Evolutionary conservation across 306 rosid genomes (phyloP).

Genomic region (Prosopis cineraria): DNA sequence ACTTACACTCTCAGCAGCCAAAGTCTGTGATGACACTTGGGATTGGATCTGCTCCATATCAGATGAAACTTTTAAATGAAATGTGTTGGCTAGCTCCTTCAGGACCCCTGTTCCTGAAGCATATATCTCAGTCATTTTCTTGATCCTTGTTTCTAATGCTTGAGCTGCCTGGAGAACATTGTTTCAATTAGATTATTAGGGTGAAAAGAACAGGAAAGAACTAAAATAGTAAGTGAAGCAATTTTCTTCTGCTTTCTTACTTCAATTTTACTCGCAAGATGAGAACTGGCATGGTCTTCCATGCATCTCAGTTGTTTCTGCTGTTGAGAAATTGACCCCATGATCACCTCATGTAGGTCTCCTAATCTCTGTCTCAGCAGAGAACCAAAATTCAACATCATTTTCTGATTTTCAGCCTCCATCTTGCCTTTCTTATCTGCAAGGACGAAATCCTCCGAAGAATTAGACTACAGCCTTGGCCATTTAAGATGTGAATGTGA

Average conservation of each 20-base stretch:
- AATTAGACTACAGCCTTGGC: conserved; percentile 9
- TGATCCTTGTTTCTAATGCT: conserved; percentile 66
- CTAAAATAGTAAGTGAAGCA: conserved; percentile 3
- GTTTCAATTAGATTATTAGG: conserved; percentile 26
- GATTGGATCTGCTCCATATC: conserved; percentile 68
- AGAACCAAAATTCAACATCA: conserved; percentile 69
- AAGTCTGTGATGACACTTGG: conserved; percentile 58
- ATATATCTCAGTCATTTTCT: conserved; percentile 66
- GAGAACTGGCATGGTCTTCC: conserved; percentile 67
- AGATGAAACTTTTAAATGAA: conserved; percentile 69
- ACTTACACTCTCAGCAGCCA: conserved; percentile 63
- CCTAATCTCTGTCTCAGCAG: conserved; percentile 65
- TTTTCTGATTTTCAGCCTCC: conserved; percentile 68
- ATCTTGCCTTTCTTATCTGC: conserved; percentile 74
- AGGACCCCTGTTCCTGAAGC: conserved; percentile 65
- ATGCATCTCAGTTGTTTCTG: conserved; percentile 68
- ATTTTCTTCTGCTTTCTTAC: conserved; percentile 52
- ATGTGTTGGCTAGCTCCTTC: conserved; percentile 61
- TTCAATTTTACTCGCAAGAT: conserved; percentile 72
- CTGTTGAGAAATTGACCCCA: conserved; percentile 79
- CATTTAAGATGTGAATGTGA: neutral
- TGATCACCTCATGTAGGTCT: conserved; percentile 64
- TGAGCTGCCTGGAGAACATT: conserved; percentile 65
- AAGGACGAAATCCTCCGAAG: conserved; percentile 24
- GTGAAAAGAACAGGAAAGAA: conserved; percentile 14